Evolutionary conservation across 805 yeast species (phyloP).

Genomic region (Lipomyces yamanashiensis): DNA sequence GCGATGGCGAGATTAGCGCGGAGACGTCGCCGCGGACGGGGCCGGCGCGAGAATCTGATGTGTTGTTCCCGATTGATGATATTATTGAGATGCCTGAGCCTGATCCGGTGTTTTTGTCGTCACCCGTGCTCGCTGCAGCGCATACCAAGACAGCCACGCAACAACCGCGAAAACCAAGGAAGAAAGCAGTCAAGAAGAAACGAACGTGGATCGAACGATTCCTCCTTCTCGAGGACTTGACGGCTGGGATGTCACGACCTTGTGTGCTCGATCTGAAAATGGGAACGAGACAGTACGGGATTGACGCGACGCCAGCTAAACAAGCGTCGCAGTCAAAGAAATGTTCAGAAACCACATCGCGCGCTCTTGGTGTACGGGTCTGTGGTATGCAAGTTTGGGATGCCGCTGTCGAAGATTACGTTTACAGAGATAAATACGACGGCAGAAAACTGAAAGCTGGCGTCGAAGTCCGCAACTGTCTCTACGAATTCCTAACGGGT

Average conservation of each 20-base stretch:
- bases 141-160: not conserved
- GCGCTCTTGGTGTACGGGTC: conserved; percentile 82
- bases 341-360: conserved; percentile 80
- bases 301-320: conserved; percentile 79
- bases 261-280: conserved; percentile 93
- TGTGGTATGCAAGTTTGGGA: conserved; percentile 95
- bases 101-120: not conserved
- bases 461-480: conserved; percentile 71
- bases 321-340: conserved; percentile 78
- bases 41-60: conserved; percentile 24
- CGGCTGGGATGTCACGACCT: conserved; percentile 79
- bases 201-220: conserved; percentile 69
- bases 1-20: conserved; percentile 29
- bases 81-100: conserved; percentile 13
- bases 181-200: conserved; percentile 5
- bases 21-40: conserved; percentile 24
- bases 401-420: conserved; percentile 50
- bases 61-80: conserved; percentile 32
- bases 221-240: conserved; percentile 86
- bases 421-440: conserved; percentile 86
- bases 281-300: conserved; percentile 98
- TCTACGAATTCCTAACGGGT: conserved; percentile 79
- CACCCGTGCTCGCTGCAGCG: not conserved
- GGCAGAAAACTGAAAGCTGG: conserved; percentile 81
- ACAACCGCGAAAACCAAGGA: not conserved